Conservation (phyloP, 2,329 filamentous ascomycete genomes). For the Hymenoscyphus albidus region DNA sequence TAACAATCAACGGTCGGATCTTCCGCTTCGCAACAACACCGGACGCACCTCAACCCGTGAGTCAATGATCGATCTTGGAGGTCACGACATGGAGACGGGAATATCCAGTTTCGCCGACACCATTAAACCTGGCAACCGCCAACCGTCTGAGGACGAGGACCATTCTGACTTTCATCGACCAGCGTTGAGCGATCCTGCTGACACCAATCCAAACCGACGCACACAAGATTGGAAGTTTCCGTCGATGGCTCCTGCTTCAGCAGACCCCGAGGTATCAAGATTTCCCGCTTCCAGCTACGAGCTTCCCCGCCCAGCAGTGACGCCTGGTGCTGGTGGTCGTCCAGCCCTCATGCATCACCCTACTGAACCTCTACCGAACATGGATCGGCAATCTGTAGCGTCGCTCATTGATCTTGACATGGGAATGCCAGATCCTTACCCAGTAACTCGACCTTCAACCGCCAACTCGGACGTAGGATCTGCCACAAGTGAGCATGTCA, state of each 20-base stretch:
- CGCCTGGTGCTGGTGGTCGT: conserved; percentile 37
- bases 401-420: conserved; percentile 53
- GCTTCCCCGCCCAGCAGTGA: conserved; percentile 24
- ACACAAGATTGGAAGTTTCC: conserved; percentile 59
- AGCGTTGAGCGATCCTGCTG: conserved; percentile 55
- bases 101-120: conserved; percentile 59
- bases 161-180: conserved; percentile 44
- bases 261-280: conserved; percentile 49
- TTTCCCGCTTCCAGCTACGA: conserved; percentile 41
- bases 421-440: conserved; percentile 45
- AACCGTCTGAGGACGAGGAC: conserved; percentile 25
- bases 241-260: conserved; percentile 49
- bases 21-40: conserved; percentile 57
- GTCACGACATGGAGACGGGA: conserved; percentile 52
- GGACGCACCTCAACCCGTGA: conserved; percentile 50
- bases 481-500: conserved; percentile 51
- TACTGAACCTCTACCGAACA: conserved; percentile 44
- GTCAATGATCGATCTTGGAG: conserved; percentile 62
- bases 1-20: conserved; percentile 43
- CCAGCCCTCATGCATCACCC: conserved; percentile 48
- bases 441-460: conserved; percentile 29
- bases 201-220: conserved; percentile 48
- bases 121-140: conserved; percentile 39
- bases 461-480: conserved; percentile 40
- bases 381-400: conserved; percentile 28